Conservation (phyloP, 2,329 filamentous ascomycete species). For the Grosmannia clavigera region DNA sequence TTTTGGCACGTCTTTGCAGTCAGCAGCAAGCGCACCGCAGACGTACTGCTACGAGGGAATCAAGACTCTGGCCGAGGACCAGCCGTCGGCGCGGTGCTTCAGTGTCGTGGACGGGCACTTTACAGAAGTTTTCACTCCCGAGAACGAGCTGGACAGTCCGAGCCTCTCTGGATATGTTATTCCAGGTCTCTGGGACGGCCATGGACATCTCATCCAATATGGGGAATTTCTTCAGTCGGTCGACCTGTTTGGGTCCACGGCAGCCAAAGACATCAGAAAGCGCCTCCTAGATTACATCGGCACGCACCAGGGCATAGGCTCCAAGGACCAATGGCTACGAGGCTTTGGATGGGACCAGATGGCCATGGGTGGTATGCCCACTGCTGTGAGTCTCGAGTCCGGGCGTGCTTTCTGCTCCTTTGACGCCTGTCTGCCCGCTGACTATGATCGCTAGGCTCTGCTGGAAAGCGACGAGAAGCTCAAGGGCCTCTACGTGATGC, state of each 20-base stretch:
- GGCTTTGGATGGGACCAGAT: conserved; percentile 63
- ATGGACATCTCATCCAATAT: conserved; percentile 54
- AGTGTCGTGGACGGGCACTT: conserved; percentile 40
- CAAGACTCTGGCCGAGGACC: conserved; percentile 25
- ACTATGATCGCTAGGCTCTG: conserved; percentile 28
- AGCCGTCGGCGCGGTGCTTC: conserved; percentile 40
- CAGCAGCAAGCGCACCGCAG: conserved; percentile 4
- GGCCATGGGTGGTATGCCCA: conserved; percentile 51
- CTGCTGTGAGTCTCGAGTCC: conserved; percentile 34
- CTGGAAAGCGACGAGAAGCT: conserved; percentile 40
- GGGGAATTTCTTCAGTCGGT: conserved; percentile 55
- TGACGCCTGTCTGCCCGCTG: too few relatives aligned
- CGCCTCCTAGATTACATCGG: conserved; percentile 40
- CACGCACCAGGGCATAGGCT: conserved; percentile 37
- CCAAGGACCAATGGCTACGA: conserved; percentile 46
- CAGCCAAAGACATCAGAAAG: conserved; percentile 39
- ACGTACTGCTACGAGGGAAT: conserved; percentile 32
- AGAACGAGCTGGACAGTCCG: conserved; percentile 16
- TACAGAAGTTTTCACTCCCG: conserved; percentile 30
- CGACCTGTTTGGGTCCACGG: conserved; percentile 46
- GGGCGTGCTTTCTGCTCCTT: background rate
- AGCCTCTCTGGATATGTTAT: conserved; percentile 40
- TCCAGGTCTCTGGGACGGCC: conserved; percentile 59
- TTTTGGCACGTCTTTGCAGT: background rate
- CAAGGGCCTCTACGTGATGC: conserved; percentile 49